Conservation (phyloP, 495 filamentous ascomycete genomes). For the Aspergillus coremiiformis region DNA sequence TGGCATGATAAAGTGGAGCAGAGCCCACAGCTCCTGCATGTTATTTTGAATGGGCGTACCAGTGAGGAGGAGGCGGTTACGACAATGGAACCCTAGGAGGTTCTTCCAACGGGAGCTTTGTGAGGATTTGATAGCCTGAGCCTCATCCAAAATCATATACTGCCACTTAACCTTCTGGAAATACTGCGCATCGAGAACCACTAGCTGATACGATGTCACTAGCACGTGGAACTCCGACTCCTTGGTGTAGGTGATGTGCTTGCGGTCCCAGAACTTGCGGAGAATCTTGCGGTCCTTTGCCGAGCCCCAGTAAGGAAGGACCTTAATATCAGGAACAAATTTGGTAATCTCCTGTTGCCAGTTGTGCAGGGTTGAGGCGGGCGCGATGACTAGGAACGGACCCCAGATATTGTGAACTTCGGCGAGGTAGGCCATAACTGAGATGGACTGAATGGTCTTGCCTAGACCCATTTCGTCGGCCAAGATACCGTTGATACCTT, state of each 20-base stretch:
- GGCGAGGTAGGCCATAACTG: constrained; percentile 97
- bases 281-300: constrained; percentile 92
- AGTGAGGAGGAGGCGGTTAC: constrained; percentile 88
- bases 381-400: constrained; percentile 93
- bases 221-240: constrained; percentile 93
- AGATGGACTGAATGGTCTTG: constrained; percentile 98
- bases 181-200: constrained; percentile 90
- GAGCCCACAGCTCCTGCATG: constrained; percentile 98
- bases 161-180: constrained; percentile 99
- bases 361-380: constrained; percentile 93
- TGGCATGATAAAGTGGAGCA: constrained; percentile 99
- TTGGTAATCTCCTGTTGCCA: constrained; percentile 97
- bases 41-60: constrained; percentile 99
- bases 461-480: constrained; percentile 99
- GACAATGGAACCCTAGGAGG: constrained; percentile 86
- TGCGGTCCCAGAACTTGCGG: constrained; percentile 98
- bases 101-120: constrained; percentile 95
- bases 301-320: constrained; percentile 93
- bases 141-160: constrained; percentile 99
- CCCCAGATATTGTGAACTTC: constrained; percentile 98
- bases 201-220: constrained; percentile 94
- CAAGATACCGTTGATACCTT: constrained; percentile 98
- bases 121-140: constrained; percentile 98
- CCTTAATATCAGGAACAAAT: constrained; percentile 91
- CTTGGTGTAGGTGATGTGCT: constrained; percentile 88